phyloP scores from a whole-genome alignment of 179 eudicot genomes.

The Vitellaria paradoxa region DNA sequence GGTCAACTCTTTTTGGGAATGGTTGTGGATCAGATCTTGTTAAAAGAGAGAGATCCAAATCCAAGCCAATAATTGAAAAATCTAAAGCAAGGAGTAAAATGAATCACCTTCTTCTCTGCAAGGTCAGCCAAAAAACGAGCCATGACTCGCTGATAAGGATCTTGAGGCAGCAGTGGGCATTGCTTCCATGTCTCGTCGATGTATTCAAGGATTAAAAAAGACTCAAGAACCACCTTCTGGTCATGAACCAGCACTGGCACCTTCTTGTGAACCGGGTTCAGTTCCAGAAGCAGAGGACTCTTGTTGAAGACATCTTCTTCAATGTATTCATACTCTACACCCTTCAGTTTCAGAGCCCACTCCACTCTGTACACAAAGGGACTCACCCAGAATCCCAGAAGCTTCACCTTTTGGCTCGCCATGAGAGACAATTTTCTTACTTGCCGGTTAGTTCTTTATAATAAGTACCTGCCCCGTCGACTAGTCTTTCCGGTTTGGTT shows the following conservation, averaged over 20 bases:
- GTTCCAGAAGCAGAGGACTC: constrained; percentile 16
- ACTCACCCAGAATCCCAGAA: constrained; percentile 21
- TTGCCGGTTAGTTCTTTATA: too few species aligned
- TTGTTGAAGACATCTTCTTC: constrained; percentile 28
- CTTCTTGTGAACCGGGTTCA: constrained; percentile 11
- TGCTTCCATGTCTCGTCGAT: constrained; percentile 19
- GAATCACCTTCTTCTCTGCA: constrained; percentile 9
- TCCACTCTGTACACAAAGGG: constrained; percentile 11
- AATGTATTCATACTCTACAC: constrained; percentile 18
- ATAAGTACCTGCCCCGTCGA: too few species aligned
- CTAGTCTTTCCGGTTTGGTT: too few species aligned
- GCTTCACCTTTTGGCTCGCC: constrained; percentile 17
- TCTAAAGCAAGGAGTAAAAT: neutral
- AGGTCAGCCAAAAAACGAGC: constrained; percentile 10
- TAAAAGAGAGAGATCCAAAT: too few species aligned
- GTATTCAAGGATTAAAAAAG: constrained; percentile 12
- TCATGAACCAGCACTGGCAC: constrained; percentile 17
- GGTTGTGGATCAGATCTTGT: too few species aligned
- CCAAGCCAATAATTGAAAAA: neutral
- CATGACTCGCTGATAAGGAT: constrained; percentile 9
- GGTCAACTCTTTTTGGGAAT: too few species aligned
- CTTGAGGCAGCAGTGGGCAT: constrained; percentile 9
- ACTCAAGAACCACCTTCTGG: constrained; percentile 6
- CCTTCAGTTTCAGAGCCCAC: constrained; percentile 26
- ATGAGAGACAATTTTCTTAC: neutral